Evolutionary conservation across 345 rosid species (phyloP).

Genomic region (Ceriops decandra): DNA sequence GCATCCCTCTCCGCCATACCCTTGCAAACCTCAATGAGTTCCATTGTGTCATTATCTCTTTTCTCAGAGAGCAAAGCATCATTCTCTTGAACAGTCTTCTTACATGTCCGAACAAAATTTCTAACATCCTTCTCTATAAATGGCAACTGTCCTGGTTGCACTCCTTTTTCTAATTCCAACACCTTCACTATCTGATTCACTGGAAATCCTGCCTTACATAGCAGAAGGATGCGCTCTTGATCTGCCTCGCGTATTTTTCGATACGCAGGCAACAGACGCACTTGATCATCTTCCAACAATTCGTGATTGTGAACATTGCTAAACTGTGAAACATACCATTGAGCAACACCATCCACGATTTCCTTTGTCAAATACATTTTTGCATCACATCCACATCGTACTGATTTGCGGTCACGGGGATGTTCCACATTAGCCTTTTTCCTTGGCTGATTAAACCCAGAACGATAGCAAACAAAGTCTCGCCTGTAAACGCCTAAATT

Average conservation of each 20-base stretch:
- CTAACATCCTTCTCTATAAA: conserved; percentile 93
- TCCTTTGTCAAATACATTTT: conserved; percentile 82
- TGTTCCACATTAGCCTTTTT: conserved; percentile 89
- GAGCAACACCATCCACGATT: conserved; percentile 52
- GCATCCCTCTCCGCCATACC: conserved; percentile 60
- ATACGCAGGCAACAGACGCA: conserved; percentile 87
- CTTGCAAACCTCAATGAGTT: conserved; percentile 79
- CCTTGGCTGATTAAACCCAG: conserved; percentile 89
- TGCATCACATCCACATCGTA: conserved; percentile 92
- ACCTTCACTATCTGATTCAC: conserved; percentile 82
- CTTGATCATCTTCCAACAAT: conserved; percentile 90
- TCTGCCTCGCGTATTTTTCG: conserved; percentile 83
- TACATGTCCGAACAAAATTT: conserved; percentile 79
- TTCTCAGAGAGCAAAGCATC: conserved; percentile 77
- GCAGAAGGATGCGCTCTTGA: conserved; percentile 79
- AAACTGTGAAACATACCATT: conserved; percentile 88
- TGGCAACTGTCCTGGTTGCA: conserved; percentile 78
- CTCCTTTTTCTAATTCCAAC: conserved; percentile 83
- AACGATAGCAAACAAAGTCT: conserved; percentile 93
- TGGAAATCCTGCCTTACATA: conserved; percentile 92
- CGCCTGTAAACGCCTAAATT: conserved; percentile 78
- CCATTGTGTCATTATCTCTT: conserved; percentile 62
- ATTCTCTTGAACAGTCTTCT: conserved; percentile 77
- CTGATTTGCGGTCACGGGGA: conserved; percentile 89
- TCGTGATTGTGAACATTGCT: conserved; percentile 96